phyloP scores from a whole-genome alignment of 1,284 basidiomycete genomes.

The Rhodotorula glutinis region DNA sequence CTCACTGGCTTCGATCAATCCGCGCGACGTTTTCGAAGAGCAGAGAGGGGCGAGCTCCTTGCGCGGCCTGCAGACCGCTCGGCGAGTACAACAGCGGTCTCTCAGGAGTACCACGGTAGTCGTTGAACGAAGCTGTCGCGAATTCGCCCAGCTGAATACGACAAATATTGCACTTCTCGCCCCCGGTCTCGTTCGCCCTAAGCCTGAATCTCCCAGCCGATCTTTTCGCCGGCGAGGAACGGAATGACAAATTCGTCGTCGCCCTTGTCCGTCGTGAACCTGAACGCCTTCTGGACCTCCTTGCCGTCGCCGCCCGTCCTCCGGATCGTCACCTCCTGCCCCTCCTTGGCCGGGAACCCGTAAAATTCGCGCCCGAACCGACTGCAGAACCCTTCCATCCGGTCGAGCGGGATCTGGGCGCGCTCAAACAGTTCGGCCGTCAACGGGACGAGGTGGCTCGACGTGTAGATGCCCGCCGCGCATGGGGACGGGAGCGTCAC shows the following conservation, averaged over 20 bases:
- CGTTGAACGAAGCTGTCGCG: no score
- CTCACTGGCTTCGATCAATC: no score
- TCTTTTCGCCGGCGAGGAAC: slow-evolving; percentile 83
- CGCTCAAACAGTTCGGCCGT: slow-evolving; percentile 79
- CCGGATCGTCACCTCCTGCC: slow-evolving; percentile 49
- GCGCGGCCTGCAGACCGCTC: no score
- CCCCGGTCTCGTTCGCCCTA: neutral
- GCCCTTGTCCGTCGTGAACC: slow-evolving; percentile 55
- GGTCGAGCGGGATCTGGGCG: slow-evolving; percentile 62
- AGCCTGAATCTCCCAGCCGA: slow-evolving; percentile 71
- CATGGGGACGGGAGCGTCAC: slow-evolving; percentile 58
- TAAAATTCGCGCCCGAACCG: slow-evolving; percentile 78
- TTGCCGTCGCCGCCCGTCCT: slow-evolving; percentile 49
- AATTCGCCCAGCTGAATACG: no score
- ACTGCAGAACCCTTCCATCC: slow-evolving; percentile 73
- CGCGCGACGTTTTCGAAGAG: no score
- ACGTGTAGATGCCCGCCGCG: slow-evolving; percentile 91
- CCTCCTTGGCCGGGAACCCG: slow-evolving; percentile 50
- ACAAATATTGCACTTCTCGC: no score
- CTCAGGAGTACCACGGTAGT: no score
- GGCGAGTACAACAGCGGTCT: no score
- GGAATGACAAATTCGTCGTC: slow-evolving; percentile 63
- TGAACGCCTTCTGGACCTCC: slow-evolving; percentile 53
- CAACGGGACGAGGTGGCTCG: slow-evolving; percentile 81
- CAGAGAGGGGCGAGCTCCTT: no score